A percentile compares a stretch with the other conserved stretches of the same genome.
Conservation (phyloP, 164 flowering plant genomes). For the Houttuynia cordata region DNA sequence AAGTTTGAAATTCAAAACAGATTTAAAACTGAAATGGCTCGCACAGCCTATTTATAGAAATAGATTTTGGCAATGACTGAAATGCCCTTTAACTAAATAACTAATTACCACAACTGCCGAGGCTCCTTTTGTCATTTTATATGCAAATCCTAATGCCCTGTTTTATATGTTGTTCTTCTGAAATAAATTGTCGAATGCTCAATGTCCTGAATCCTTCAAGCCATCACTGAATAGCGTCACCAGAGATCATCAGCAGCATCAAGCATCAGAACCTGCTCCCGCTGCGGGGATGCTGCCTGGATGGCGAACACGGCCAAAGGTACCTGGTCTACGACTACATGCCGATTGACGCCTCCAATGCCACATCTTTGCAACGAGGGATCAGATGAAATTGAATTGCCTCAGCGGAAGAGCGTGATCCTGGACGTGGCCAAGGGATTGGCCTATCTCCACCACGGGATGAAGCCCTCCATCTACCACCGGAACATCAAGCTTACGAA, state of each 20-base stretch:
- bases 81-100: no score
- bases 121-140: no score
- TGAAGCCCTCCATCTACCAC: conserved; percentile 32
- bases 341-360: conserved; percentile 38
- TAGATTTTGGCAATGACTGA: no score
- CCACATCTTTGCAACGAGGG: conserved; percentile 17
- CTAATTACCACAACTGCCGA: no score
- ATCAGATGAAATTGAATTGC: conserved; percentile 13
- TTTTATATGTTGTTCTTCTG: no score
- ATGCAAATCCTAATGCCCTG: no score
- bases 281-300: conserved; percentile 52
- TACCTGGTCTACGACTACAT: conserved; percentile 47
- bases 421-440: conserved; percentile 33
- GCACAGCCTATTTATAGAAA: no score
- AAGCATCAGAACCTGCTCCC: conserved; percentile 62
- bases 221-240: no score
- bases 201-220: no score
- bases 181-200: no score
- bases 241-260: conserved; percentile 58
- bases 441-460: conserved; percentile 38
- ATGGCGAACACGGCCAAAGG: conserved; percentile 19
- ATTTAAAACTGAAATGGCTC: no score
- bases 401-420: conserved; percentile 20
- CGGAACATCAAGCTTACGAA: conserved; percentile 15
- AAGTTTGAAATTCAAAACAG: no score